A percentile compares a stretch with the other conserved stretches of the same genome.
phyloP scores from a whole-genome alignment of 2,329 filamentous ascomycete species.

The Epichloe gansuensis region DNA sequence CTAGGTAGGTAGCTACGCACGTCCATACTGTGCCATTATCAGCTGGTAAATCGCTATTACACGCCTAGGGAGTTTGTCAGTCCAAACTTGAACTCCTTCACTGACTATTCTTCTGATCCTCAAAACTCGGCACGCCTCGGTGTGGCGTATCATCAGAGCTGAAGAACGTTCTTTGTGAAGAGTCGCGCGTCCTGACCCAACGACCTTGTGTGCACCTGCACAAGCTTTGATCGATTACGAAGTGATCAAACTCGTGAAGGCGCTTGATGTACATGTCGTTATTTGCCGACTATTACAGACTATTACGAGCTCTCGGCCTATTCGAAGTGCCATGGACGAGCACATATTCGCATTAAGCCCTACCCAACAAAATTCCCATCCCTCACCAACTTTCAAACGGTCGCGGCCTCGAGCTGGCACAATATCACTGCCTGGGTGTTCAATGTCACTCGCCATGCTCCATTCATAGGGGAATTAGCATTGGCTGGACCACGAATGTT shows the following conservation, averaged over 20 bases:
- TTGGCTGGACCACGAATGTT: slow-evolving; percentile 59
- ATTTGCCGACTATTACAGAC: not conserved
- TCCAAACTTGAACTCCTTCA: too few species aligned
- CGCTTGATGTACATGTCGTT: not conserved
- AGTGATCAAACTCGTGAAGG: not conserved
- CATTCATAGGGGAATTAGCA: slow-evolving; percentile 56
- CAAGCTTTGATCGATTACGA: not conserved
- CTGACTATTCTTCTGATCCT: too few species aligned
- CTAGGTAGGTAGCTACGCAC: too few species aligned
- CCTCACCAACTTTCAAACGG: slow-evolving; percentile 11
- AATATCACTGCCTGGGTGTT: slow-evolving; percentile 45
- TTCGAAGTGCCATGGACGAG: slow-evolving; percentile 3
- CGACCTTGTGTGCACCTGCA: too few species aligned
- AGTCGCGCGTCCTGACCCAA: not conserved
- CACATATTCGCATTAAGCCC: not conserved
- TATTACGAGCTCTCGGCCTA: not conserved
- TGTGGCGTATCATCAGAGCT: not conserved
- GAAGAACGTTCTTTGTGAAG: not conserved
- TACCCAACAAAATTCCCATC: slow-evolving; percentile 4
- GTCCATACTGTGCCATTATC: too few species aligned
- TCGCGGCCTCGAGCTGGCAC: slow-evolving; percentile 27
- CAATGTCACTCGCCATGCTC: slow-evolving; percentile 47
- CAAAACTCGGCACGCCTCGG: not conserved
- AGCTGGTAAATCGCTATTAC: too few species aligned
- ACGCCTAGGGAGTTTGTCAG: too few species aligned